phyloP scores from a whole-genome alignment of 169 alveolate genomes.

The Neospora caninum region DNA sequence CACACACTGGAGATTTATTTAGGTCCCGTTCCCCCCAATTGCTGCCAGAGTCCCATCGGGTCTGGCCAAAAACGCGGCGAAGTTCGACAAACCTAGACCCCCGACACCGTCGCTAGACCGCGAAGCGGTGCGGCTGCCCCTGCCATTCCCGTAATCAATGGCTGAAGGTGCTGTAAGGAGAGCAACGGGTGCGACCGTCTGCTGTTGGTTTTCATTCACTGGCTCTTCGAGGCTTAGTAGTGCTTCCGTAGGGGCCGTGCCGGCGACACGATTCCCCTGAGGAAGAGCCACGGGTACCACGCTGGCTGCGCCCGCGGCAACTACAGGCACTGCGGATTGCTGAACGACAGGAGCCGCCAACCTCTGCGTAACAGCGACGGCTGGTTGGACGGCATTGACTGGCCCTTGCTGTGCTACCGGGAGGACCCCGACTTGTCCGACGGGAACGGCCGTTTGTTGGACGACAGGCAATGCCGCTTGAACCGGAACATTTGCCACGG shows the following conservation, averaged over 20 bases:
- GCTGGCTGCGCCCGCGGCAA: neutral
- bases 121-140: neutral
- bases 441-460: neutral
- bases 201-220: neutral
- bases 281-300: neutral
- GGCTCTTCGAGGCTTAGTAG: neutral
- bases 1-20: no score
- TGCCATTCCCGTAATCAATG: neutral
- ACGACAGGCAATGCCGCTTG: neutral
- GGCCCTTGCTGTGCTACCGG: neutral
- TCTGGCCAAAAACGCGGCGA: constrained; percentile 21
- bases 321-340: neutral
- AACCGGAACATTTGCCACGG: neutral
- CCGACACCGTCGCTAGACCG: constrained; percentile 21
- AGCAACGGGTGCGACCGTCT: neutral
- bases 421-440: neutral
- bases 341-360: neutral
- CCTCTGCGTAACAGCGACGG: neutral
- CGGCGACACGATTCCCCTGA: neutral
- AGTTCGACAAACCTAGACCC: constrained; percentile 28
- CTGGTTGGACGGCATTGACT: neutral
- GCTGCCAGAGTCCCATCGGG: constrained; percentile 39
- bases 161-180: neutral
- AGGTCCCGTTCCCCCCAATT: constrained; percentile 8
- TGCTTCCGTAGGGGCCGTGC: neutral